These are phyloP conservation scores for Leccinum olivaceopallidum DNA, from an alignment of 768 basidiomycete species.

Conservation along the genomic window DNA sequence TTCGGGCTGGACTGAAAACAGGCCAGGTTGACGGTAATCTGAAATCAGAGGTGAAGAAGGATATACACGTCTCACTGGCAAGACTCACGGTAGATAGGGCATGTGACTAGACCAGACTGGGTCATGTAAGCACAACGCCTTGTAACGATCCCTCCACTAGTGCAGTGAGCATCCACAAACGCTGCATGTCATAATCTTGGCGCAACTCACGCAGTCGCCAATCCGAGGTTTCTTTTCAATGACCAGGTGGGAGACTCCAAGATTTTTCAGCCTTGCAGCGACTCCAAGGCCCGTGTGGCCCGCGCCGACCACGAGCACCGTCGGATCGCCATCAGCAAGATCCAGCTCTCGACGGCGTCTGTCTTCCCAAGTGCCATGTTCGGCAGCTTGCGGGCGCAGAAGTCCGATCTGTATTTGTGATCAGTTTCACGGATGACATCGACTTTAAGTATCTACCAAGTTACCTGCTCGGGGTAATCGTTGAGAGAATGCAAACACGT, in stretches of 20 bases:
- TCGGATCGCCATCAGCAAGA: slow-evolving; percentile 51
- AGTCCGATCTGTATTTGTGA: slow-evolving; percentile 34
- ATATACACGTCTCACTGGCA: neutral
- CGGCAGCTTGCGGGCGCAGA: slow-evolving; percentile 41
- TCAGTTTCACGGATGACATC: neutral
- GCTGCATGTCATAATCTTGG: too few relatives aligned
- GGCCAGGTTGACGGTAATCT: slow-evolving; percentile 64
- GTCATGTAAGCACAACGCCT: slow-evolving; percentile 55
- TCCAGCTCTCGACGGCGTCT: slow-evolving; percentile 42
- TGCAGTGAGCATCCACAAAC: too few relatives aligned
- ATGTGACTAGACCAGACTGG: slow-evolving; percentile 55
- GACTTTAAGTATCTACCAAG: neutral
- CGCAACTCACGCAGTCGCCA: slow-evolving; percentile 43
- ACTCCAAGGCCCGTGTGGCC: slow-evolving; percentile 68
- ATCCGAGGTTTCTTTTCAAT: slow-evolving; percentile 53
- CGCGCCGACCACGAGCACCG: slow-evolving; percentile 62
- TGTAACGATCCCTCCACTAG: slow-evolving; percentile 59
- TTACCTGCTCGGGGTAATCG: slow-evolving; percentile 50
- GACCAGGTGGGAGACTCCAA: slow-evolving; percentile 56
- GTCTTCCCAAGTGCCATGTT: slow-evolving; percentile 58
- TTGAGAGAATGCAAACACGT: slow-evolving; percentile 63
- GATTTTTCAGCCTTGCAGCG: slow-evolving; percentile 63
- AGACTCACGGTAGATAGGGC: slow-evolving; percentile 51
- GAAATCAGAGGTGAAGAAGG: neutral
- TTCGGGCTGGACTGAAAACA: slow-evolving; percentile 48